Conservation (phyloP, 169 alveolate genomes). For the Eimeria mitis region DNA sequence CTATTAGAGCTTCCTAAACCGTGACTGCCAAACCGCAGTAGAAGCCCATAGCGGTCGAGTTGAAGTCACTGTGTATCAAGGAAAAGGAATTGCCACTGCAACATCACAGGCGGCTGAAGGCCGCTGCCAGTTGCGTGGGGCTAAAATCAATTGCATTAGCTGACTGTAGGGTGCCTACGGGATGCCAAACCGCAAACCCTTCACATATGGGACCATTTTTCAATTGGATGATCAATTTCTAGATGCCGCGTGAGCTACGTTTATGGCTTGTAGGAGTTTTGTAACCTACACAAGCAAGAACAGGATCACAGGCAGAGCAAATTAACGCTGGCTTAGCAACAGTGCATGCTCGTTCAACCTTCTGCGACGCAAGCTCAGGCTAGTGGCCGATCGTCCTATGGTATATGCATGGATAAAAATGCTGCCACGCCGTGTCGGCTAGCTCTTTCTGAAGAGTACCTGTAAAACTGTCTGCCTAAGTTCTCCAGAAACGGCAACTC, state of each 20-base stretch:
- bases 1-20: not conserved
- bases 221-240: not conserved
- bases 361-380: no score
- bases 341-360: not conserved
- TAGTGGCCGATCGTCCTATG: not conserved
- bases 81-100: not conserved
- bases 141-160: not conserved
- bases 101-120: not conserved
- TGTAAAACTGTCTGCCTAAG: conserved; percentile 51
- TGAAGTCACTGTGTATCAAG: not conserved
- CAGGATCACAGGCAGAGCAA: not conserved
- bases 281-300: conserved; percentile 14
- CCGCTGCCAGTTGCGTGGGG: conserved; percentile 14
- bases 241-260: conserved; percentile 40
- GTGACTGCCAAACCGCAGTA: not conserved
- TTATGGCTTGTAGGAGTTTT: conserved; percentile 45
- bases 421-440: not conserved
- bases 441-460: not conserved
- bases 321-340: not conserved
- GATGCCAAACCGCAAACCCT: not conserved
- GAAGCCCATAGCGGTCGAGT: not conserved
- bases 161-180: not conserved
- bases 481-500: conserved; percentile 8
- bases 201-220: not conserved
- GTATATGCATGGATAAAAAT: not conserved